Evolutionary conservation across 192 early-diverging fungal species (phyloP), one percentile per base, ranked within the genome.

Genomic region (Gryganskiella cystojenkinii): DNA sequence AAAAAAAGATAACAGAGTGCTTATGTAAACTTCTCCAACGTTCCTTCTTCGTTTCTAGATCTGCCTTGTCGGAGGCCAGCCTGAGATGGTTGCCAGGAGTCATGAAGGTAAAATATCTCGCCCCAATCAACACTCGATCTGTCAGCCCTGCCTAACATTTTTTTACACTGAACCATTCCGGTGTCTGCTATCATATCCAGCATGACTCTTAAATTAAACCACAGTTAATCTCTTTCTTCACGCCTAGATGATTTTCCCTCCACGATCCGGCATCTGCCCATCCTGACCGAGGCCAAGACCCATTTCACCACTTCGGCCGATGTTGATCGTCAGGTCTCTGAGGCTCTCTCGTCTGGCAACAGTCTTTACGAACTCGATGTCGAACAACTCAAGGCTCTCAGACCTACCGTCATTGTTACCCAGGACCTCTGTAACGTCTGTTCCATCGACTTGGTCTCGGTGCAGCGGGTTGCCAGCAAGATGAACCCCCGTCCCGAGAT

Each of bases 391-490:
- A 64, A 74, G 22, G 59, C 45, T 11, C 54, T 86, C n/a, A 72
- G 83, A 31, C 85, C 85, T 3, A 71, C 84, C 13, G 74, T 85
- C 44, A 81, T 86, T 40, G 81, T 86, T 24, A 86, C 85, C 17
- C 85, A 86, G 84, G 83, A 84, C 45, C 79, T 86, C 2, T 86
- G 85, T 58, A 71, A 82, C 30, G 85, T 86, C 6, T 86, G 85
- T 40, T 84, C 85, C 15, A 83, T 86, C 35, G 85, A 86, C 67
- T 56, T 86, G 34, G 76, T 79, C 24, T 85, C 79, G 13, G 85
- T 86, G 0, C 79, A 86, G 64, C 78, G 81, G n/a, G 56, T 83
- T 3, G 85, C 79, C 24, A 80, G 68, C 43, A 83, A 70, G 34
- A 75, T 86, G 81, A 34, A 74, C 24, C 85, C 85, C 45, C 69